Evolutionary conservation across 345 rosid genomes (phyloP), one percentile per base, ranked within the genome.

Genomic region (Sapria himalayana): DNA sequence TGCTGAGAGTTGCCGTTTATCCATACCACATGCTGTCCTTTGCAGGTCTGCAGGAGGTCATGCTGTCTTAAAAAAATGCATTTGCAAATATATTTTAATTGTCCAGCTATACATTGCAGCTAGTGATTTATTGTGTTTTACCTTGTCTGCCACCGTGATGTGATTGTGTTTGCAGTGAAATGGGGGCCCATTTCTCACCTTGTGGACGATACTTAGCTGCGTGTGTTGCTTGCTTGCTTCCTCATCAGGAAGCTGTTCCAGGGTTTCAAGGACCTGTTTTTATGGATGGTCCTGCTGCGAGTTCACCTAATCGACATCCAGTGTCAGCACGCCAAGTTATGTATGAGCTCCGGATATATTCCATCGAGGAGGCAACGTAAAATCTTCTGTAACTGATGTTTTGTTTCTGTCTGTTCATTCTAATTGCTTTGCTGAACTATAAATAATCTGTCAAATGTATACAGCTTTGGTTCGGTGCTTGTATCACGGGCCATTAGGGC

Each of bases 121-220:
- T 17, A 12, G 24, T 25, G 25, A 25, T 24, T 52, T 18, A 16
- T 24, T 27, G 29, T 62, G 29, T 29, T 50, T 23, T 39, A 19
- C 19, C 46, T 22, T 14, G 50, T 25, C 15, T 9, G 15, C 29
- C 37, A 40, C 8, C 21, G 33, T 16, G 36, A 17, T 38, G 41
- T 38, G 19, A 49, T 47, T 58, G 32, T 52, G 33, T 49, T 50
- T 60, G 66, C 78, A 81, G 97, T 75, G 97, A 86, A 62, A 86
- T 86, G 97, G 97, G 97, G 33, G 89, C 97, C 11, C 97, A 86
- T 63, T 81, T 86, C 63, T 86, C 97, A 7, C 97, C 97, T n/a
- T 86, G 97, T 39, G 94, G 94, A 68, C 78, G 72, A 72, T 86
- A 66, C 58, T 70, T 86, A 58, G 94, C 94, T 50, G 94, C 94